Evolutionary conservation across 441 rosid species (phyloP), one percentile per base, ranked within the genome.

Genomic region (Euphorbia schlechtendalii): DNA sequence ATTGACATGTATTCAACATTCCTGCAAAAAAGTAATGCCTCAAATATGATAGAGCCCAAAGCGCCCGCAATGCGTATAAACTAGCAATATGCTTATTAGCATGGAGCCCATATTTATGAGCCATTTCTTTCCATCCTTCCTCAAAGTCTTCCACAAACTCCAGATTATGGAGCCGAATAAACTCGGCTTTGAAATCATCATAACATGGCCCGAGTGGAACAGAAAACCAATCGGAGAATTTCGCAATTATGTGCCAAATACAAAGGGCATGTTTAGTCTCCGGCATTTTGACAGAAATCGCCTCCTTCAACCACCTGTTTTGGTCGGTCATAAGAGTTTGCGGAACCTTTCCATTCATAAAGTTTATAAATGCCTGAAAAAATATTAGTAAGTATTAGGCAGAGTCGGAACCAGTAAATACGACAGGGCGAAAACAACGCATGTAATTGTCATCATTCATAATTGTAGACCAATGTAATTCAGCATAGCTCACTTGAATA

Each of bases 301-400:
- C 84, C 72, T 83, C 86, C 72, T 85, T 85, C 64, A 85, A 72
- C 86, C 86, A 81, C 75, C 77, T 75, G 63, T 81, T 85, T 69
- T 80, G 86, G 78, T 83, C 86, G 25, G 86, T 83, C 71, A 78
- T 64, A 32, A 85, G 43, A 27, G 90, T 81, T 65, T 70, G 75
- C 0, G 86, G 88, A 69, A 81, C 75, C 77, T 85, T 85, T 61
- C 86, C 83, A 43, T 83, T 76, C 88, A 83, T 75, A 72, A 80
- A 81, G 46, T 69, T 72, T 78, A 83, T 56, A 69, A 83, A 85
- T 25, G 79, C 79, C 90, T 81, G 81, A 40, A 73, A 11, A 77
- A 27, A 59, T 41, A 72, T 64, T 8, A 67, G 43, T 27, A 52
- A 53, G 20, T 41, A 21, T 49, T 34, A 72, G 56, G 34, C 17